Evolutionary conservation across 257 asterid species (phyloP), one percentile per base, ranked within the genome.

Genomic region (Capsicum pubescens): DNA sequence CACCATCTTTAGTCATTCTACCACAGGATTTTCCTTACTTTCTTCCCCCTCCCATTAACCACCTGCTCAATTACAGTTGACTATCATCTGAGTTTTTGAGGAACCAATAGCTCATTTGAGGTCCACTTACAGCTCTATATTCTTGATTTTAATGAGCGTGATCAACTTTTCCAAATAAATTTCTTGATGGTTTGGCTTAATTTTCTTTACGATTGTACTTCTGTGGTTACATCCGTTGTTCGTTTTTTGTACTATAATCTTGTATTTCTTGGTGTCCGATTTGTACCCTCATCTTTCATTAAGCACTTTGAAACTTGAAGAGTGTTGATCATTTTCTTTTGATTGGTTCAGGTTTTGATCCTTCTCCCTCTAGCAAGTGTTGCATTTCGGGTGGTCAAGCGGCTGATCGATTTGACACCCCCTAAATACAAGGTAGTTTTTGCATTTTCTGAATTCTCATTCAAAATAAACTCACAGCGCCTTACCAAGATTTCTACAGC

Each of bases 361-460:
- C 93, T 96, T 87, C 84, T 96, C 88, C 98, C 99, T 36, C 91
- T 92, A 67, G 97, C 98, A 67, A 95, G 99, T 80, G 89, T 94
- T 89, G 98, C 97, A 84, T 92, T 91, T 81, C 88, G 98, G 86
- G 89, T 89, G 68, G 94, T 94, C 76, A 93, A 88, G 90, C 91
- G 95, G 90, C 88, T 96, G 94, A 92, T 96, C 85, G 90, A 94
- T 82, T 87, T 96, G 87, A 94, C 94, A 81, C 99, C 99, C 82
- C 83, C 93, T 78, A 94, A 96, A 90, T 88, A 91, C 83, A 93
- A 94, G 97, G 99, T 96, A 84, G 77, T 48, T 66, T 63, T 57
- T 21, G 9, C 63, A 54, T 52, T 76, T 76, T 9, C 48, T 76
- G 64, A 76, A 13, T 76, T 14, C 63, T 52, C 63, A 52, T 76